phyloP scores from a whole-genome alignment of 1,139 yeast genomes.

The Lodderomyces parapsilosis region DNA sequence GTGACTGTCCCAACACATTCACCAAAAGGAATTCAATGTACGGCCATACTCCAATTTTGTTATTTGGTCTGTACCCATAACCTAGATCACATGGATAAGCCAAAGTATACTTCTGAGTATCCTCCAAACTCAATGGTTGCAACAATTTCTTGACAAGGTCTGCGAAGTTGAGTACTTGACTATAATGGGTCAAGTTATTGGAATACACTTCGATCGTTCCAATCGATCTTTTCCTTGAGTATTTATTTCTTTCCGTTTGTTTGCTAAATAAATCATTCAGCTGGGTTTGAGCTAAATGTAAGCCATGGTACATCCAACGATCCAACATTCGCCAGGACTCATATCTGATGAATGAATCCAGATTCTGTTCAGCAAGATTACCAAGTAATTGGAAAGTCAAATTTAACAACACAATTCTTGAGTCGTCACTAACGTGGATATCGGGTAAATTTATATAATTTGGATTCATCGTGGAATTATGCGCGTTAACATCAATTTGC shows the following conservation, averaged over 20 bases:
- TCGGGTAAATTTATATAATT: slow-evolving; percentile 26
- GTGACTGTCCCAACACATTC: slow-evolving; percentile 59
- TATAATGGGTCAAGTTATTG: slow-evolving; percentile 36
- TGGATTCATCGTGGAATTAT: slow-evolving; percentile 13
- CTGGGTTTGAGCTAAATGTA: slow-evolving; percentile 19
- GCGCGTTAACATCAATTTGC: slow-evolving; percentile 16
- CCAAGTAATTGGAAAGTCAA: slow-evolving; percentile 43
- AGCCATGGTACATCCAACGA: slow-evolving; percentile 61
- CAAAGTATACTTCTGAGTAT: slow-evolving; percentile 36
- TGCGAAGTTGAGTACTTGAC: slow-evolving; percentile 65
- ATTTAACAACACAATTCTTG: slow-evolving; percentile 36
- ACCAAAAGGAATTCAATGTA: slow-evolving; percentile 69
- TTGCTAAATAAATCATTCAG: slow-evolving; percentile 10
- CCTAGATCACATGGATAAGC: slow-evolving; percentile 71
- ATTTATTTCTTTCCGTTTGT: slow-evolving; percentile 17
- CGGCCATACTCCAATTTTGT: slow-evolving; percentile 69
- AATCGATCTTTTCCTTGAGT: slow-evolving; percentile 26
- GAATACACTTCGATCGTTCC: slow-evolving; percentile 33
- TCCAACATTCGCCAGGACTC: slow-evolving; percentile 73
- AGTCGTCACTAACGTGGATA: slow-evolving; percentile 33
- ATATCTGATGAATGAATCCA: slow-evolving; percentile 32
- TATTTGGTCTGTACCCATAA: slow-evolving; percentile 47
- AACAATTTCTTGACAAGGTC: slow-evolving; percentile 44
- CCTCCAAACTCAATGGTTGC: slow-evolving; percentile 20
- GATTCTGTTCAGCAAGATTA: slow-evolving; percentile 44